Base-by-base conservation (phyloP, 208 protist genomes). In the Acanthamoeba culbertsoni region DNA sequence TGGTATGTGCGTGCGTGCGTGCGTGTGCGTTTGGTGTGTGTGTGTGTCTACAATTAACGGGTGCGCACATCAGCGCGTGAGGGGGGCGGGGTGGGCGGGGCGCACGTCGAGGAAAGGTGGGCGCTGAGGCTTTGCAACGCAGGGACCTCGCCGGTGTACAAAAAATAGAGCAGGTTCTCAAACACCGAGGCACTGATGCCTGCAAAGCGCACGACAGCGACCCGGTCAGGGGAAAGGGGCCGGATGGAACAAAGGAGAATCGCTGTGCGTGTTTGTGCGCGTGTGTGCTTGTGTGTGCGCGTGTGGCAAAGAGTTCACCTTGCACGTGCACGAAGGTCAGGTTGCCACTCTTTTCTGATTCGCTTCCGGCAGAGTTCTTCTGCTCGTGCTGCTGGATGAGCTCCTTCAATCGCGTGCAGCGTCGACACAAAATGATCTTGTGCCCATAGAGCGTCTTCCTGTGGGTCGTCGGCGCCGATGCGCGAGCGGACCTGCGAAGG, bases 401-500 rank as follows among this genome's bases (percentile, higher is more conserved):
- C 53, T 89, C 79, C 40, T 63, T 59, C 79, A 57, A 23, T 23
- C 35, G 53, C 35, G 45, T 28, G 31, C 51, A 89, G 23, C 79
- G 79, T 18, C 26, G 35, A 35, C 45, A 89, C 3, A 89, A 16
- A 31, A 89, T 89, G 79, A 42, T 65, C 40, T 89, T 89, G 79
- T 89, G 79, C 10, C 48, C 79, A 18, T 89, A 89, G 45, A 89
- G 28, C 53, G 71, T 82, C 33, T 43, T 51, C 71, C 71, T 82
- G 71, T 53, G 26, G 3, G 59, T 26, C 16, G 8, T 8, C 14
- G 14, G 16, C 51, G 23, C 14, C 16, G 51, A 59, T n/a, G 14
- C 23, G 55, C 28, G 48, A 55, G 48, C 48, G 8, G 8, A 8
- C 12, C 48, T 18, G 12, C 48, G 55, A 14, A 62, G 20, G 20